Base-by-base conservation (phyloP, 2,329 filamentous ascomycete species). In the Zopfia rhizophila region DNA sequence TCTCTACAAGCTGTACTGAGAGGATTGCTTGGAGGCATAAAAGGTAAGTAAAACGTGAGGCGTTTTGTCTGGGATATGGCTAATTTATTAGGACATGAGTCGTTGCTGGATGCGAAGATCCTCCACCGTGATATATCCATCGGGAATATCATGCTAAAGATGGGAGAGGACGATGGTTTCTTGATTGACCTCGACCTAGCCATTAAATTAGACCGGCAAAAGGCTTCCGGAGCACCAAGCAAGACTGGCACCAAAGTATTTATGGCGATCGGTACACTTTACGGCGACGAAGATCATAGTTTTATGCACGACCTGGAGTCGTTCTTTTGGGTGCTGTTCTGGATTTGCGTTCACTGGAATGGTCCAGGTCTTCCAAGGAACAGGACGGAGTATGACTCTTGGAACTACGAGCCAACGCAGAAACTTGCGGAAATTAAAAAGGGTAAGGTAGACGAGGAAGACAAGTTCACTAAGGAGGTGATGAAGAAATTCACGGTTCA, bases 281-380 rank as follows among this genome's bases (percentile, higher is more conserved):
- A 35, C 17, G 30, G 30, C 5, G n/a, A n/a, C n/a, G 39, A 43
- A 28, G 30, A 35, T 7, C 39, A 43, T 27, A 43, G 11, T 17
- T 43, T 36, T 21, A 43, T 43, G 39, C 39, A 43, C 23, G 30
- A 43, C 21, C 17, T 43, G 23, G 30, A 43, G 18, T 43, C 30
- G 39, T 43, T 43, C 23, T 43, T 43, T 22, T 38, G 32, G 32
- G 41, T 45, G 41, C 38, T 45, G 32, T 45, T 45, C 19, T 45
- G 32, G 41, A 18, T 33, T 35, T 51, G 70, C 44, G 67, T 76
- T 38, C 69, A 78, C 54, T 75, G 69, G 40, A 46, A 69, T 11
- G 65, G 62, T 10, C 58, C 58, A 18, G 48, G 47, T 13, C 41
- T 61, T 21, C 41, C 44, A 29, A 12, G 27, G 6, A 54, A 52